Evolutionary conservation across 176 grass and related monocot species (phyloP).

Genomic region (Rhipidocladum racemiflorum): DNA sequence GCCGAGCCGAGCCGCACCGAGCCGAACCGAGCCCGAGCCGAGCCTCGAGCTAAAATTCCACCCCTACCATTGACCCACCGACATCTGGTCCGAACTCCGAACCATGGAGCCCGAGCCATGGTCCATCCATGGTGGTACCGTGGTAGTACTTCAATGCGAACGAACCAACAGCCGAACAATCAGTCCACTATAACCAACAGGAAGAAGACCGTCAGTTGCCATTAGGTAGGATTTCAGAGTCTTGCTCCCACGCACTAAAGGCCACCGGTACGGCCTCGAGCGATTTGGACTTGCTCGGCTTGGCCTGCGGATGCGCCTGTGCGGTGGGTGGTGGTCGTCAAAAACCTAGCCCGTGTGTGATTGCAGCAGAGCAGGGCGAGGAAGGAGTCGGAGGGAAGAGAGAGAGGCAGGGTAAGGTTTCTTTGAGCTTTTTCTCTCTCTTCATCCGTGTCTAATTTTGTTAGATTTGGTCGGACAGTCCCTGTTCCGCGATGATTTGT

Average conservation of each 20-base stretch:
- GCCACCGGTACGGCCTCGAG: conserved; percentile 22
- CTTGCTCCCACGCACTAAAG: conserved; percentile 35
- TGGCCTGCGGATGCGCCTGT: not conserved
- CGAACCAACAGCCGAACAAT: not conserved
- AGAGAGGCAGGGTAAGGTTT: not conserved
- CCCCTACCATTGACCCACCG: no score
- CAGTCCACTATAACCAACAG: not conserved
- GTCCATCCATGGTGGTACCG: no score
- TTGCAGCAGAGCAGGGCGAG: not conserved
- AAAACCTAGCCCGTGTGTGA: not conserved
- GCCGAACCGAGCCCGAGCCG: no score
- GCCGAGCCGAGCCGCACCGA: no score
- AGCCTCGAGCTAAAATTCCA: no score
- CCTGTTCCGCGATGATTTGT: not conserved
- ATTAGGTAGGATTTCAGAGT: conserved; percentile 51
- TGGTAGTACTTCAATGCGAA: not conserved
- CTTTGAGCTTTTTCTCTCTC: not conserved
- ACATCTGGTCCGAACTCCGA: not conserved
- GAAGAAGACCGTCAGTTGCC: not conserved
- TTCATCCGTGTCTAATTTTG: not conserved
- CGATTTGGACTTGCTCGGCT: conserved; percentile 17
- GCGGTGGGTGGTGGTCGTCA: conserved; percentile 27
- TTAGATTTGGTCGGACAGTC: not conserved
- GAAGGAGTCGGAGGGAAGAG: no score
- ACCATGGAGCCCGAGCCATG: not conserved